These are phyloP conservation scores for Spongospora subterranea DNA, from an alignment of 208 protist genomes.

Conservation along the genomic window DNA sequence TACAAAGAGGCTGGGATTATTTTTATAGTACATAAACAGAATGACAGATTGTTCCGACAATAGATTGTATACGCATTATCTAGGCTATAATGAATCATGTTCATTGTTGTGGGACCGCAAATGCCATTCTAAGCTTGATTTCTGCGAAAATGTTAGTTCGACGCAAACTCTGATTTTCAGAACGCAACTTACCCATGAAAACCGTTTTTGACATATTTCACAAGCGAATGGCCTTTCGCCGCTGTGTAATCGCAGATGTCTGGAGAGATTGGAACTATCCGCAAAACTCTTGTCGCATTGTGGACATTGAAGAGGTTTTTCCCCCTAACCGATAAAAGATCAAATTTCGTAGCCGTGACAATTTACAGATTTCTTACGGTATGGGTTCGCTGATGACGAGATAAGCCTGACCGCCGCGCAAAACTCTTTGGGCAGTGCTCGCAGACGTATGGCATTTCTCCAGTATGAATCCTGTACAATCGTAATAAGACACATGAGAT, in stretches of 20 bases:
- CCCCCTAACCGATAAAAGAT: not conserved
- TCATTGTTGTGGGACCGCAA: not conserved
- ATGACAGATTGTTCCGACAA: too few relatives aligned
- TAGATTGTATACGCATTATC: too few relatives aligned
- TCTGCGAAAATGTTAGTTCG: not conserved
- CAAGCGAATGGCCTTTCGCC: not conserved
- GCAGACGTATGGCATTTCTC: not conserved
- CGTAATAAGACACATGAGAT: too few relatives aligned
- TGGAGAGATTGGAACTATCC: not conserved
- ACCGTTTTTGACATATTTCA: not conserved
- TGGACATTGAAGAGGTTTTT: constrained; percentile 6
- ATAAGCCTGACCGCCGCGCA: not conserved
- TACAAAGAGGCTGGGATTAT: too few relatives aligned
- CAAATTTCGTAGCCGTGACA: not conserved
- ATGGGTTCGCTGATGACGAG: not conserved
- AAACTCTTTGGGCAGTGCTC: constrained; percentile 17
- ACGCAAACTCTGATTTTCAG: not conserved
- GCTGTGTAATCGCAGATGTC: not conserved
- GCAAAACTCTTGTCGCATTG: constrained; percentile 4
- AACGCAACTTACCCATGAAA: not conserved
- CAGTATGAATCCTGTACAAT: not conserved
- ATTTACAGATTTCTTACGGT: not conserved
- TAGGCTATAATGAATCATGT: not conserved
- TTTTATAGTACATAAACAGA: too few relatives aligned
- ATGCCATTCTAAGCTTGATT: constrained; percentile 16